Evolutionary conservation across 441 rosid genomes (phyloP).

Genomic region (Raphanus hybrid): DNA sequence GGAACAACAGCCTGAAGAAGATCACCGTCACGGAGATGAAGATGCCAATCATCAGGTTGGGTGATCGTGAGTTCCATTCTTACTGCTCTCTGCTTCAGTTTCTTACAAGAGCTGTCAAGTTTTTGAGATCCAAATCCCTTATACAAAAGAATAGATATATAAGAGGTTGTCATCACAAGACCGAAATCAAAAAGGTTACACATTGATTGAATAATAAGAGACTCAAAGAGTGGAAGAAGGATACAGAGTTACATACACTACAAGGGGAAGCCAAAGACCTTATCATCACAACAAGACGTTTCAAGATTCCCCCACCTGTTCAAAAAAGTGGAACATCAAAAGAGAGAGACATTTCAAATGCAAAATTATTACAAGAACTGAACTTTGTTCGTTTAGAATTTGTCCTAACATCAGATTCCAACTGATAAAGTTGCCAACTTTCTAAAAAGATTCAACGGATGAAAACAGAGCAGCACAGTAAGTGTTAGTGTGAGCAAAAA

Average conservation of each 20-base stretch:
- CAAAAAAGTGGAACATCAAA: no score
- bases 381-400: no score
- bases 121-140: conserved; percentile 43
- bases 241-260: conserved; percentile 30
- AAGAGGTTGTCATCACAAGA: not conserved
- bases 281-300: conserved; percentile 18
- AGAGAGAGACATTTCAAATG: no score
- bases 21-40: conserved; percentile 81
- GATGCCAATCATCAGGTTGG: conserved; percentile 93
- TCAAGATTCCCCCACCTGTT: no score
- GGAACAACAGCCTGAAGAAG: conserved; percentile 76
- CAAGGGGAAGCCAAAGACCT: conserved; percentile 41
- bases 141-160: not conserved
- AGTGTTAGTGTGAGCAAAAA: no score
- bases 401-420: no score
- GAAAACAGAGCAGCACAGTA: no score
- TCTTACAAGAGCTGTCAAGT: conserved; percentile 31
- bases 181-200: not conserved
- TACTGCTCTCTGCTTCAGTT: conserved; percentile 43
- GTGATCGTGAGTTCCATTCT: conserved; percentile 77
- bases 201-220: conserved; percentile 1
- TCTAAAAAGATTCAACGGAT: no score
- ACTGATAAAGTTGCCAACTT: no score
- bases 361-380: no score
- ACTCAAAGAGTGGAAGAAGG: conserved; percentile 2